These are phyloP conservation scores for Catharanthus roseus DNA, from an alignment of 257 asterid species.

Conservation along the genomic window DNA sequence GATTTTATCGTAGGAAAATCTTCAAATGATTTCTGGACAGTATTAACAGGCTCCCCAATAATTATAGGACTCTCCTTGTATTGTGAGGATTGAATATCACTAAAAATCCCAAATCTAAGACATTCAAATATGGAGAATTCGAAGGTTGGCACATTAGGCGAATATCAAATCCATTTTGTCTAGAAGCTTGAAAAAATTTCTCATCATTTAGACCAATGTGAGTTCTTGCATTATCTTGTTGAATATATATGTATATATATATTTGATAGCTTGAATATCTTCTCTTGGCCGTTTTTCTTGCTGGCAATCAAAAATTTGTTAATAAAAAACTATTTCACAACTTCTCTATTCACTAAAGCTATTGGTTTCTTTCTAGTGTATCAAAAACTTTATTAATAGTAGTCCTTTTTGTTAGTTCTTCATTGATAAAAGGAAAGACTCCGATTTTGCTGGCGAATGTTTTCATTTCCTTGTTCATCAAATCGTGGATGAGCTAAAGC, in stretches of 20 bases:
- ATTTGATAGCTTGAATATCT: not conserved
- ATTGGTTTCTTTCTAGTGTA: constrained; percentile 1
- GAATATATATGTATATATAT: too few relatives aligned
- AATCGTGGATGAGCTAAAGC: constrained; percentile 3
- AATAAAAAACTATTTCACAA: not conserved
- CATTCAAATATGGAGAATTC: not conserved
- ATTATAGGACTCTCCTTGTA: not conserved
- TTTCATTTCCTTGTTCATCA: not conserved
- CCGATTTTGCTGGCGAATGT: constrained; percentile 2
- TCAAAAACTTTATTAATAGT: not conserved
- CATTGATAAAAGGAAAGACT: not conserved
- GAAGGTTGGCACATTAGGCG: not conserved
- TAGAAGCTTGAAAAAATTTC: not conserved
- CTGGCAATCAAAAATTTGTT: not conserved
- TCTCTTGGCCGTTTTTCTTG: too few relatives aligned
- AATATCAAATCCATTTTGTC: not conserved
- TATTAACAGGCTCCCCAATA: constrained; percentile 4
- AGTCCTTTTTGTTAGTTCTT: not conserved
- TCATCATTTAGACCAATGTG: not conserved
- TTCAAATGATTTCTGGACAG: constrained; percentile 8
- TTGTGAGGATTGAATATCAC: not conserved
- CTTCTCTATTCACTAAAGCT: not conserved
- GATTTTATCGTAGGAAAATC: not conserved
- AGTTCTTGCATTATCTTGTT: not conserved
- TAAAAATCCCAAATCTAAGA: not conserved